phyloP scores from a whole-genome alignment of 768 basidiomycete species.

The Punctularia strigosozonata region DNA sequence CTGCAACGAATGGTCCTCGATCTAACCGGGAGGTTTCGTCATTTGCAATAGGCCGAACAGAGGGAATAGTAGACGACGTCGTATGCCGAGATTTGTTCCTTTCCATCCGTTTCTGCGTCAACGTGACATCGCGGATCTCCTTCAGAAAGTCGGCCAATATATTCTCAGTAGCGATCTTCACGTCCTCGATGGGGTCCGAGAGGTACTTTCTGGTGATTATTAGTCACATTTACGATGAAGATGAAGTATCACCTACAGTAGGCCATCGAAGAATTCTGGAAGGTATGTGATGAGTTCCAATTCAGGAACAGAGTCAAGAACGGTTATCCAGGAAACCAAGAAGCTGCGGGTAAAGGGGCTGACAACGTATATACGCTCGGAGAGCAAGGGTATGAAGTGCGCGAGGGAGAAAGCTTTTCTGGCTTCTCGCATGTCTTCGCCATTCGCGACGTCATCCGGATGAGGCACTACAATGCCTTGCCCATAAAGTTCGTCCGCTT shows the following conservation, averaged over 20 bases:
- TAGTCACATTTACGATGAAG: conserved; percentile 5
- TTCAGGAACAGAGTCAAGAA: conserved; percentile 93
- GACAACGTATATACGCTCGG: conserved; percentile 89
- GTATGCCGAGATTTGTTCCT: conserved; percentile 29
- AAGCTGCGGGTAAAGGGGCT: conserved; percentile 94
- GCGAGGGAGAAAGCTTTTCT: conserved; percentile 87
- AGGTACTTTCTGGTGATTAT: conserved; percentile 67
- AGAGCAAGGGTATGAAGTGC: conserved; percentile 87
- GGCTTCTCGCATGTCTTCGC: conserved; percentile 24
- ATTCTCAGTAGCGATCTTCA: conserved; percentile 82
- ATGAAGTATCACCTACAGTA: conserved; percentile 59
- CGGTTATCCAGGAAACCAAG: conserved; percentile 93
- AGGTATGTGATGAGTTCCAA: conserved; percentile 90
- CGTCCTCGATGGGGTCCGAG: conserved; percentile 90
- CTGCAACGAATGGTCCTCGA: conserved; percentile 26
- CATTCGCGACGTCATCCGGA: conserved; percentile 37
- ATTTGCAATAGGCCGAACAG: conserved; percentile 56
- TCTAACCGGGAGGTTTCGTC: conserved; percentile 45
- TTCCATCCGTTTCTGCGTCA: conserved; percentile 50
- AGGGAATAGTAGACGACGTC: conserved; percentile 35
- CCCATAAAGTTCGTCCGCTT: conserved; percentile 30
- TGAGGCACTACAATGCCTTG: conserved; percentile 54
- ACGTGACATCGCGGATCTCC: conserved; percentile 80
- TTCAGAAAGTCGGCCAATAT: conserved; percentile 81
- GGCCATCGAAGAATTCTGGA: conserved; percentile 88